phyloP scores from a whole-genome alignment of 441 rosid genomes.

The Adansonia grandidieri region DNA sequence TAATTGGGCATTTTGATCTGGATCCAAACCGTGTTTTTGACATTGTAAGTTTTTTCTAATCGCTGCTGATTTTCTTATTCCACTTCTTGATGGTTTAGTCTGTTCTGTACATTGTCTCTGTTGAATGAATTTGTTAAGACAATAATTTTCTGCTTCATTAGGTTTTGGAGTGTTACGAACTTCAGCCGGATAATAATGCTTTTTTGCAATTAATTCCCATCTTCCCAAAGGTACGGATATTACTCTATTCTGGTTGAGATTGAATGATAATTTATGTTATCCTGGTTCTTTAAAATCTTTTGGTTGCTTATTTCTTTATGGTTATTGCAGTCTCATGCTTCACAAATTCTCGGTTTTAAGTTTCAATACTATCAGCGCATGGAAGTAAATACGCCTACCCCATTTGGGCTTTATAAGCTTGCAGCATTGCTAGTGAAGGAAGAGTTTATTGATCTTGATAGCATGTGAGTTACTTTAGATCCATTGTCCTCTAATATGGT shows the following conservation, averaged over 20 bases:
- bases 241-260: constrained; percentile 9
- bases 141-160: constrained; percentile 43
- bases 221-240: constrained; percentile 82
- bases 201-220: constrained; percentile 93
- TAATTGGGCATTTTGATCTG: constrained; percentile 99
- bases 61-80: neutral
- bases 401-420: constrained; percentile 90
- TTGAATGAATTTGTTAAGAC: constrained; percentile 1
- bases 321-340: constrained; percentile 93
- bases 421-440: constrained; percentile 96
- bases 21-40: constrained; percentile 99
- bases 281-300: neutral
- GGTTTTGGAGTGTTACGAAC: constrained; percentile 98
- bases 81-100: neutral
- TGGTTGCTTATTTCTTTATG: constrained; percentile 31
- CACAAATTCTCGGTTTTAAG: constrained; percentile 99
- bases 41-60: constrained; percentile 67
- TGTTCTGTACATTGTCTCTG: neutral
- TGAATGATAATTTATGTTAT: constrained; percentile 8
- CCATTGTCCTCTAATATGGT: neutral
- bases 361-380: constrained; percentile 93
- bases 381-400: constrained; percentile 87
- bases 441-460: constrained; percentile 91
- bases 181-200: constrained; percentile 73
- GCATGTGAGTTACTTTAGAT: constrained; percentile 60